Percentiles rank a stretch among this genome's conserved stretches.
These are phyloP conservation scores for Puccinia triticina DNA, from an alignment of 1,284 basidiomycete species.

Conservation along the genomic window DNA sequence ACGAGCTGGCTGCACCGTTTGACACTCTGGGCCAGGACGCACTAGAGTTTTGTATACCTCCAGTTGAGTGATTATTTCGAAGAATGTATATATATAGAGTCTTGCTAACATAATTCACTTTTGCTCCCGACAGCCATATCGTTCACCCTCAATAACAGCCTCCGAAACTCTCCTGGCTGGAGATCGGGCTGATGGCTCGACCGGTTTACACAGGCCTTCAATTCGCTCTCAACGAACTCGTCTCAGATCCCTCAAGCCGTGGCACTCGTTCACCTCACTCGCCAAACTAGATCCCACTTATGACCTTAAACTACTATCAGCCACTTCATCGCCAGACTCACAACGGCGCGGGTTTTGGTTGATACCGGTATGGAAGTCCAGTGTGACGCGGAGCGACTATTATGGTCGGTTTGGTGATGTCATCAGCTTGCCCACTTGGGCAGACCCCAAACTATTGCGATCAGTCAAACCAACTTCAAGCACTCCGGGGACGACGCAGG, in stretches of 20 bases:
- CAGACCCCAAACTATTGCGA: conserved; percentile 10
- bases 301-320: conserved; percentile 21
- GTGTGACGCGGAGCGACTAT: conserved; percentile 5
- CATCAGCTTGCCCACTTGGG: conserved; percentile 43
- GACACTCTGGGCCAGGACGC: conserved; percentile 13
- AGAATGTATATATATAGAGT: too few species aligned
- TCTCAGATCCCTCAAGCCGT: conserved; percentile 14
- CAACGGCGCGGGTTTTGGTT: conserved; percentile 48
- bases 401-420: conserved; percentile 17
- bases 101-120: neutral
- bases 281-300: neutral
- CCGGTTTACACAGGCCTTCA: neutral
- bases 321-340: neutral
- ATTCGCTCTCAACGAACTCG: conserved; percentile 1
- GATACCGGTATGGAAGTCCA: conserved; percentile 28
- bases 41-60: conserved; percentile 13
- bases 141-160: neutral
- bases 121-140: neutral
- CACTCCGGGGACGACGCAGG: neutral
- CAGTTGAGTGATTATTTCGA: conserved; percentile 8
- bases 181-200: neutral
- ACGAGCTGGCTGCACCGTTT: neutral
- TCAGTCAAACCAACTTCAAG: neutral
- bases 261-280: conserved; percentile 19
- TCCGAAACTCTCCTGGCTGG: neutral